phyloP scores from a whole-genome alignment of 1,284 basidiomycete genomes.

The Ganoderma resinaceum region DNA sequence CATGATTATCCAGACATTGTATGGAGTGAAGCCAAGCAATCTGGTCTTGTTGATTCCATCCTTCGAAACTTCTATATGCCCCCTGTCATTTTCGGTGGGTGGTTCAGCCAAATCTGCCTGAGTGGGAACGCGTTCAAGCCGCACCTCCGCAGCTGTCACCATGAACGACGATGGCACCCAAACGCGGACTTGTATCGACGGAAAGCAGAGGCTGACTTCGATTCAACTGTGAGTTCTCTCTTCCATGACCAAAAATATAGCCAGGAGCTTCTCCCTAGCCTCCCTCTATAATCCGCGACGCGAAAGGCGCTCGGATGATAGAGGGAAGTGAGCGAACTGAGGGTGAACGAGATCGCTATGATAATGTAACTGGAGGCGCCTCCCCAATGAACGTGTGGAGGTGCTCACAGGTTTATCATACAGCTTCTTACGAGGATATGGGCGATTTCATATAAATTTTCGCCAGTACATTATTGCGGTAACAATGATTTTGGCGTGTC shows the following conservation, averaged over 20 bases:
- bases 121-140: not conserved
- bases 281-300: not conserved
- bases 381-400: not conserved
- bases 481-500: not conserved
- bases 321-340: constrained; percentile 7
- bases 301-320: not conserved
- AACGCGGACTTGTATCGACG: constrained; percentile 74
- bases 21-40: constrained; percentile 56
- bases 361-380: not conserved
- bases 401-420: constrained; percentile 1
- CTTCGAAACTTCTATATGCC: constrained; percentile 52
- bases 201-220: constrained; percentile 80
- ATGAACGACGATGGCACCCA: constrained; percentile 65
- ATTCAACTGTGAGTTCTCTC: constrained; percentile 57
- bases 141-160: constrained; percentile 48
- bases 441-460: not conserved
- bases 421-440: not conserved
- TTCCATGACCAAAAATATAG: not conserved
- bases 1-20: constrained; percentile 49
- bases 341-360: not conserved
- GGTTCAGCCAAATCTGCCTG: not conserved
- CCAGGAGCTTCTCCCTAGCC: constrained; percentile 1
- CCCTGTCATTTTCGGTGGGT: constrained; percentile 73
- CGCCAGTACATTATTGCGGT: not conserved
- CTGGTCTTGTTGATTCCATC: constrained; percentile 49